These are phyloP conservation scores for Candida hispaniensis DNA, from an alignment of 805 yeast genomes.

Conservation along the genomic window DNA sequence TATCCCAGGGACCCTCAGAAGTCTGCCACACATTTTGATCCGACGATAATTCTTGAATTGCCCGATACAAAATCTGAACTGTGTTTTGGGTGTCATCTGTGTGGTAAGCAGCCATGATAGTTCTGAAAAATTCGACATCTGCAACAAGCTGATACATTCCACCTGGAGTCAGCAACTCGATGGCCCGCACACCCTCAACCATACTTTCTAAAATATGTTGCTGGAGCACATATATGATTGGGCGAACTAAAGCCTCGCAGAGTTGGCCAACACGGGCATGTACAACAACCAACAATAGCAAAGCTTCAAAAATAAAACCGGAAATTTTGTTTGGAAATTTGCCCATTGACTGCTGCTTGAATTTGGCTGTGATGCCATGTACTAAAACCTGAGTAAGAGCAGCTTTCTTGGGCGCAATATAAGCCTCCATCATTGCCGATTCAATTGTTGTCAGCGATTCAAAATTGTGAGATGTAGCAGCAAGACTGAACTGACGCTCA, in stretches of 20 bases:
- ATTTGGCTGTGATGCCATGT: conserved; percentile 31
- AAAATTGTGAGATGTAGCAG: conserved; percentile 31
- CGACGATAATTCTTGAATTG: conserved; percentile 24
- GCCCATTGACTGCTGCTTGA: conserved; percentile 35
- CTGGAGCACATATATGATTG: conserved; percentile 38
- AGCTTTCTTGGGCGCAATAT: conserved; percentile 39
- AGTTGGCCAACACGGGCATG: conserved; percentile 43
- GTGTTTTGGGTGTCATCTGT: conserved; percentile 22
- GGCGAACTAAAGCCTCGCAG: conserved; percentile 37
- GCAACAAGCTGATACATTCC: conserved; percentile 43
- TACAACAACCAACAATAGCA: conserved; percentile 40
- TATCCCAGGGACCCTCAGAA: conserved; percentile 23
- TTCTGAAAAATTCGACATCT: conserved; percentile 44
- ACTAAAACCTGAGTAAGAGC: conserved; percentile 33
- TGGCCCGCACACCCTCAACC: conserved; percentile 33
- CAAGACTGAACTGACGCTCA: conserved; percentile 31
- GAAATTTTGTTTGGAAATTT: conserved; percentile 27
- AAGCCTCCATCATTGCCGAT: conserved; percentile 43
- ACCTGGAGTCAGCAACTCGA: conserved; percentile 37
- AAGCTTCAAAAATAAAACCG: conserved; percentile 38
- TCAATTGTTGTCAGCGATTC: conserved; percentile 40
- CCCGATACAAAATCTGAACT: conserved; percentile 25
- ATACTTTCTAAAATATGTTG: conserved; percentile 33
- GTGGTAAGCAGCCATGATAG: conserved; percentile 24
- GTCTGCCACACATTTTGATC: conserved; percentile 24